Evolutionary conservation across 1,284 basidiomycete species (phyloP), one percentile per base, ranked within the genome.

Genomic region (Ustilago curta): DNA sequence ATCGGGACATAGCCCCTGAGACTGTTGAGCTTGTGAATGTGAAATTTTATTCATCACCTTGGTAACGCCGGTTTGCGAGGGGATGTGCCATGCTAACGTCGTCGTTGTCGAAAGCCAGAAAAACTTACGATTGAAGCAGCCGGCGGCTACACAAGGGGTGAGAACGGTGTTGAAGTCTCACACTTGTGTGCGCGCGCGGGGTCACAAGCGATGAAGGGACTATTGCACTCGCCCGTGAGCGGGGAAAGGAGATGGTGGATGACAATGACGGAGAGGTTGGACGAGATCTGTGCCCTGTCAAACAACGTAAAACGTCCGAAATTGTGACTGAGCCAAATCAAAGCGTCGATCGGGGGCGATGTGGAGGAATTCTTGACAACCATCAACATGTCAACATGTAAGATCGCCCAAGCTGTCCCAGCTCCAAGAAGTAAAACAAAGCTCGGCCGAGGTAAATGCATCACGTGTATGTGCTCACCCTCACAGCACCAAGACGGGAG

Each of bases 21-120:
- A 75, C 72, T 75, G 72, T 75, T 75, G 72, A 75, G 72, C 72
- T 75, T 75, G 71, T 70, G 65, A 75, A 75, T 70, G 72, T 75
- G 72, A 75, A 47, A 70, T 63, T 67, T 66, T 70, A 58, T 39
- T 75, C 72, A 75, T 75, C 72, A 67, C 64, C 44, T 63, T n/a
- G 31, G 37, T n/a, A 23, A 3, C 1, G 19, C 8, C 45, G 16
- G 25, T 32, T 7, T 25, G 6, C 27, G 19, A 37, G 5, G 23
- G 42, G n/a, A 25, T 19, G 51, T 27, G 51, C 7, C 42, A 43
- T 45, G 31, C 53, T 44, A 12, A 19, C 29, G 37, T 27, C 21
- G 19, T 19, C 21, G 39, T 19, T 19, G 52, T 23, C 23, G 51
- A 3, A 21, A 1, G 42, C 3, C 8, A 32, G 14, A 25, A 29